Base-by-base conservation (phyloP, 495 filamentous ascomycete genomes). In the Pyronema omphalodes region DNA sequence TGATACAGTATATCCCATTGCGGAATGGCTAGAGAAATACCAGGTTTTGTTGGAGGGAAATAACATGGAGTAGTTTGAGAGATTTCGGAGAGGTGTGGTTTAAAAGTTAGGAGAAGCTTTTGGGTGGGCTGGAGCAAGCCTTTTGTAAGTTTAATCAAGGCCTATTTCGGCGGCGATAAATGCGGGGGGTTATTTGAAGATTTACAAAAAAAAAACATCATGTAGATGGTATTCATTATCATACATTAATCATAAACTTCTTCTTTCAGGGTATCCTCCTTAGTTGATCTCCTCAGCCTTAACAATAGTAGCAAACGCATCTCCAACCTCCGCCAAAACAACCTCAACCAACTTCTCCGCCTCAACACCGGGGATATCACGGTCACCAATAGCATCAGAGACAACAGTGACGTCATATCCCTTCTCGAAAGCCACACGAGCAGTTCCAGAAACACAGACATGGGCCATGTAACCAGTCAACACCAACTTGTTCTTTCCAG, bases 361-460 rank as follows among this genome's bases (percentile, higher is more conserved):
- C 66, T 33, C 50, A 59, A 36, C 60, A 14, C 74, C 76, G 9
- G 76, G 76, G 40, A 80, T 77, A 62, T 76, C 66, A 6, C 79
- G 45, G 59, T 82, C 78, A 0, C 78, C 77, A 47, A 81, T 70
- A 0, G 69, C 77, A 66, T 78, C 77, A 55, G 69, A 63, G 2
- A 70, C 71, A 51, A 82, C 57, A 0, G 77, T 37, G 18, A 80
- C 71, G 58, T 81, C 77, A 66, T 77, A 79, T 3, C 77, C 78
- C 11, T 68, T 67, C 59, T 81, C 72, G 34, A 53, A 60, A 3
- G 66, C 79, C 35, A 77, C 71, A 44, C 77, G 60, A 1, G 77
- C 71, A 1, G 79, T 82, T 1, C 75, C 75, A 0, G 71, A 76
- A 9, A 82, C 70, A 65, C 77, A 82, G 3, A 80, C 74, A 67